Conservation (phyloP, 352 stramenopile genomes). For the Lagenidium giganteum region DNA sequence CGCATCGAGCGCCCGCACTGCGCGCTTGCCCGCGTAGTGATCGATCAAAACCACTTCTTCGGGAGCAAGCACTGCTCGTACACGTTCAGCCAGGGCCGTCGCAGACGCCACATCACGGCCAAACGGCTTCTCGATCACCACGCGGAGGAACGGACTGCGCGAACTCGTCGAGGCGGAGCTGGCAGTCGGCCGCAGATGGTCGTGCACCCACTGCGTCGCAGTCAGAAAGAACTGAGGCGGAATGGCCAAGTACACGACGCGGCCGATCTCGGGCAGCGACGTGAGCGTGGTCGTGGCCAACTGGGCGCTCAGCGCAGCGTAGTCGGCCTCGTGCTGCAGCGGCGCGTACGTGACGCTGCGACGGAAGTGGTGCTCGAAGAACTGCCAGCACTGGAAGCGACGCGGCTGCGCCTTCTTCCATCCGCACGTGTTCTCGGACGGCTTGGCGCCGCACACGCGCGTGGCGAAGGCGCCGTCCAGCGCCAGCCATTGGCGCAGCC, state of each 20-base stretch:
- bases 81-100: constrained; percentile 24
- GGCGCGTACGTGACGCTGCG: constrained; percentile 39
- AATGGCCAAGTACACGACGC: constrained; percentile 78
- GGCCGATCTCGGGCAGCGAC: constrained; percentile 20
- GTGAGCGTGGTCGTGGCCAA: constrained; percentile 4
- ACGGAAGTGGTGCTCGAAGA: constrained; percentile 29
- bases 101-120: constrained; percentile 53
- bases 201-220: not conserved
- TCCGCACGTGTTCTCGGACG: not conserved
- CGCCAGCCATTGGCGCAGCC: constrained; percentile 26
- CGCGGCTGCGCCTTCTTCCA: not conserved
- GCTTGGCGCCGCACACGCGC: constrained; percentile 27
- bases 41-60: constrained; percentile 84
- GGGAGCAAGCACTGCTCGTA: constrained; percentile 33
- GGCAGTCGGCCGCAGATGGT: constrained; percentile 3
- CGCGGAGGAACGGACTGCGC: constrained; percentile 36
- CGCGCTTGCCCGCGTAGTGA: constrained; percentile 78
- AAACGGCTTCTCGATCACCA: constrained; percentile 83
- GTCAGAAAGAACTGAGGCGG: constrained; percentile 56
- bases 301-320: constrained; percentile 13
- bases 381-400: constrained; percentile 17
- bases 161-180: not conserved
- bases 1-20: constrained; percentile 41
- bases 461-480: constrained; percentile 17
- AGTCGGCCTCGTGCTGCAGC: constrained; percentile 28